Evolutionary conservation across 371 early-diverging fungal genomes (phyloP), one percentile per base, ranked within the genome.

Genomic region (Actinomucor elegans): DNA sequence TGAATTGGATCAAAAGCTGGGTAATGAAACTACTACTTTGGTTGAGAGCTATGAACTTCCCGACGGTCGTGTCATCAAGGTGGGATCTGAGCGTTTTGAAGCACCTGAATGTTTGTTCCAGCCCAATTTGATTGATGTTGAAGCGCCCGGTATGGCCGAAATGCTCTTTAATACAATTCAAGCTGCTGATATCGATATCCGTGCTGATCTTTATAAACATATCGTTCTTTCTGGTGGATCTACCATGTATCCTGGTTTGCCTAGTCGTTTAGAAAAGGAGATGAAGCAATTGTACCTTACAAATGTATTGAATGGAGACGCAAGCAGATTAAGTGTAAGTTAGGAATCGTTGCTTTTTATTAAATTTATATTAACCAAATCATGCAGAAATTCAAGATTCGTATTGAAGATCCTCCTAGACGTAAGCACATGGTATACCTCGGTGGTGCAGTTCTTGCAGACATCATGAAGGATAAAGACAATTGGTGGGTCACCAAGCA

Each of bases 71-170:
- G 89, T 96, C 20, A 98, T 98, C 76, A 97, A 97, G 72, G 89
- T 98, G 7, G 97, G 98, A 10, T 94, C 96, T 5, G 97, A 98
- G 74, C 80, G 97, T 52, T 98, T 96, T 75, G 94, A 96, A 71
- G 99, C 98, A 2, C 97, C 99, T 29, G 99, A 98, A 69, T 95
- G 95, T 56, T 73, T 98, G 62, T 98, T 98, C 93, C 96, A 97
- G 59, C 98, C 99, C 31, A 88, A 95, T 59, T 81, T 98, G 54
- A 89, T 98, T 51, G 96, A 96, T 67, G 89, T 93, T 20, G 98
- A 98, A 68, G 83, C 90, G 6, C 84, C 87, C 6, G 98, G 99
- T 52, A 87, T 98, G 55, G 96, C 97, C 38, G 98, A 98, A 63
- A 75, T 94, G 60, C 81, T 98, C 40, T 92, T 94, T 73, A 88